Conservation (phyloP, 2,329 filamentous ascomycete species). For the Cladosporium oxysporum region DNA sequence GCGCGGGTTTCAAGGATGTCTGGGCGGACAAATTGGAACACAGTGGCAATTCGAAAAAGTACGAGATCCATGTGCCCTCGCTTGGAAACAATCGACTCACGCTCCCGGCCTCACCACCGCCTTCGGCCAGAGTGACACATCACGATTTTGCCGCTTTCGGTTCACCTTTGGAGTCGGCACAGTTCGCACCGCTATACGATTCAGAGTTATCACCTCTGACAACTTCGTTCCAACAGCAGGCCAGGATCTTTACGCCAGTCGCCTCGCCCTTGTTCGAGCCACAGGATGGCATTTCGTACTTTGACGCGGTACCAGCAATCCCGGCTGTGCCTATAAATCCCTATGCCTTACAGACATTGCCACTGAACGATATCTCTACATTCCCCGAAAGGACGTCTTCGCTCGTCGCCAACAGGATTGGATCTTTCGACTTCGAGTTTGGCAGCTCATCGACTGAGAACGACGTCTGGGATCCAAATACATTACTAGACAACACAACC, state of each 20-base stretch:
- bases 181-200: conserved; percentile 28
- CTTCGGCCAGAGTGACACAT: conserved; percentile 45
- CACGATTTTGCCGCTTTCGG: conserved; percentile 39
- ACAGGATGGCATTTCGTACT: conserved; percentile 13
- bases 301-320: conserved; percentile 20
- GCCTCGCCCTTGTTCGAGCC: conserved; percentile 29
- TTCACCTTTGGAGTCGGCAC: conserved; percentile 21
- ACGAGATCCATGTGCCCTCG: conserved; percentile 50
- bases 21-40: conserved; percentile 56
- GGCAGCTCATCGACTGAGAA: conserved; percentile 3
- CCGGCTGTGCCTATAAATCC: conserved; percentile 25
- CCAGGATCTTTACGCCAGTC: conserved; percentile 34
- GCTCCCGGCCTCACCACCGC: conserved; percentile 48
- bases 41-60: conserved; percentile 44
- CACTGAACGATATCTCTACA: conserved; percentile 34
- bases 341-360: conserved; percentile 29
- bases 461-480: conserved; percentile 7
- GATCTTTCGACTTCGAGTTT: conserved; percentile 38
- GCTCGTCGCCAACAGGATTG: conserved; percentile 30
- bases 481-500: background rate
- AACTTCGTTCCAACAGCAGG: conserved; percentile 33
- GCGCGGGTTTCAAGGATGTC: conserved; percentile 46
- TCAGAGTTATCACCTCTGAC: conserved; percentile 36
- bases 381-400: conserved; percentile 31
- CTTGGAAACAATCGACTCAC: conserved; percentile 29